Evolutionary conservation across 2,329 filamentous ascomycete species (phyloP), one percentile per base, ranked within the genome.

Genomic region (Plectosphaerella sp.): DNA sequence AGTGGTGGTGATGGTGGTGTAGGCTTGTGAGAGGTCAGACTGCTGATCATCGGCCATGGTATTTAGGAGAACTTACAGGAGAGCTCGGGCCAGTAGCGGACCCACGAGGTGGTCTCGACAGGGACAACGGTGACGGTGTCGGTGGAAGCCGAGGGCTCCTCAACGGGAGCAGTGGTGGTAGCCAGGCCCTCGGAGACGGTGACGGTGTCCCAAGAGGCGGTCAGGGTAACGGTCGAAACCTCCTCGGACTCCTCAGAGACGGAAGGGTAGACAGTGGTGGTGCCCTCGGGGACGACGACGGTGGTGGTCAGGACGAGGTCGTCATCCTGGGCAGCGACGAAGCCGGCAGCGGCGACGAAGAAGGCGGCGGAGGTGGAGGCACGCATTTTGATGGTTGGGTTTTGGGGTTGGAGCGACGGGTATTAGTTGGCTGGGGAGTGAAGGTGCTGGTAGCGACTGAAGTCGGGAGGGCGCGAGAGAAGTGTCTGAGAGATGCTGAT

Each of bases 331-430:
- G 62, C 62, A 9, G 59, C 49, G 15, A 51, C 57, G 18, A 60
- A 51, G 52, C 53, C 54, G 28, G 51, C 56, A 42, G 51, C 48
- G 35, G 51, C 12, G 35, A 48, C 14, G 47, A 48, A 48, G 47
- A 56, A 51, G 54, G 56, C 39, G 53, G 58, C 49, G 54, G 65
- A 57, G 46, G 57, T 51, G 54, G 65, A 57, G 46, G 56, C 52
- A 47, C 57, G 60, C 61, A 63, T 63, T 16, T 55, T 61, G 45
- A 25, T 18, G 20, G 37, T 41, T 45, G 28, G 28, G 28, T 33
- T n/a, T 45, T 18, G 33, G 35, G 45, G 43, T 39, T 9, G 16
- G 37, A 39, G 37, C 37, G 37, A 39, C 16, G 37, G 37, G 37
- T 16, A n/a, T 39, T 39, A 43, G 41, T 43, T 18, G 18, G 41